These are phyloP conservation scores for Pseudohyphozyma bogoriensis DNA, from an alignment of 768 basidiomycete species.

Conservation along the genomic window DNA sequence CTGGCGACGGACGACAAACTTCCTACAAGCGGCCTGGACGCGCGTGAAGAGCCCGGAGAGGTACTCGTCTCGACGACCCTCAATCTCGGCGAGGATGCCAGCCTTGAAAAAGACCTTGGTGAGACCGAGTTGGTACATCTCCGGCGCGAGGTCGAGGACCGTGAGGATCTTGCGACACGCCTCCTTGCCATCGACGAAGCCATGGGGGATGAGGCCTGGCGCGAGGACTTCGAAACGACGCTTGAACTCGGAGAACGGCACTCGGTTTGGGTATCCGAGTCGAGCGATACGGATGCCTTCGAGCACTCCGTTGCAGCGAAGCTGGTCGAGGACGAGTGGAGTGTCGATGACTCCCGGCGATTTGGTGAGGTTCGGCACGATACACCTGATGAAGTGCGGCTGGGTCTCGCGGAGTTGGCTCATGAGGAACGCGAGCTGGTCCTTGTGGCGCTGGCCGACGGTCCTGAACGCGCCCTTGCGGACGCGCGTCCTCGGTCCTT, in stretches of 20 bases:
- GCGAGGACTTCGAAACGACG: constrained; percentile 94
- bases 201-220: constrained; percentile 74
- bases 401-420: constrained; percentile 81
- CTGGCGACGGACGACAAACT: constrained; percentile 74
- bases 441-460: constrained; percentile 87
- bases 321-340: constrained; percentile 87
- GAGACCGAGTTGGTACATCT: constrained; percentile 78
- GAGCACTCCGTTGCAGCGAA: constrained; percentile 96
- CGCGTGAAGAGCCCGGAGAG: constrained; percentile 80
- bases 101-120: constrained; percentile 99
- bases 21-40: constrained; percentile 75
- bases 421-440: constrained; percentile 88
- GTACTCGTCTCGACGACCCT: constrained; percentile 79
- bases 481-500: constrained; percentile 48
- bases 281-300: constrained; percentile 98
- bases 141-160: constrained; percentile 73
- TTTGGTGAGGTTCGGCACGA: constrained; percentile 87
- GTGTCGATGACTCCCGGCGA: constrained; percentile 84
- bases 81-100: constrained; percentile 88
- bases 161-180: constrained; percentile 85
- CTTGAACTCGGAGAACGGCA: constrained; percentile 94
- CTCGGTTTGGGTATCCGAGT: constrained; percentile 89
- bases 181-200: constrained; percentile 96
- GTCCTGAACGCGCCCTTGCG: constrained; percentile 98
- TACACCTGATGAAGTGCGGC: constrained; percentile 96